A percentile compares a stretch with the other conserved stretches of the same genome.
Conservation (phyloP, 2,329 filamentous ascomycete genomes). For the Colletotrichum destructivum region DNA sequence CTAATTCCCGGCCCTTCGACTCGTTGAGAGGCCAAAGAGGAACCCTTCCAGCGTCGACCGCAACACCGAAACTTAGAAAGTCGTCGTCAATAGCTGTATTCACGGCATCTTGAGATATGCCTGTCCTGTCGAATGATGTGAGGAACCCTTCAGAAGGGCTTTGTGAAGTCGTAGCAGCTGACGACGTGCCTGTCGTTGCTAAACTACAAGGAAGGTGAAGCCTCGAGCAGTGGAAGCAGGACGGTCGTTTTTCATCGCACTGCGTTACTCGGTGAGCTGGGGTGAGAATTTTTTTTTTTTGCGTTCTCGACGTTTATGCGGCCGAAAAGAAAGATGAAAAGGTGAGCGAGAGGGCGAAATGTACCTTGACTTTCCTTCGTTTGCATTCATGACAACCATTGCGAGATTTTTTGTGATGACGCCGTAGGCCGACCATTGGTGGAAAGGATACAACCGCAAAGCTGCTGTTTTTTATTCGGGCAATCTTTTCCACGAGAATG, state of each 20-base stretch:
- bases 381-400: conserved; percentile 51
- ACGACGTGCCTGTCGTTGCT: background rate
- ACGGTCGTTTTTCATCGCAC: conserved; percentile 46
- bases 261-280: conserved; percentile 2
- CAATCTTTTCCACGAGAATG: background rate
- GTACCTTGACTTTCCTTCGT: conserved; percentile 51
- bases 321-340: background rate
- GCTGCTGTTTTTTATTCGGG: background rate
- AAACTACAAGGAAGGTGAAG: conserved; percentile 48
- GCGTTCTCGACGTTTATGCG: background rate
- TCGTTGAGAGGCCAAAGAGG: background rate
- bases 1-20: conserved; percentile 35
- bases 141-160: background rate
- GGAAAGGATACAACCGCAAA: background rate
- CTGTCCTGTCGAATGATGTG: background rate
- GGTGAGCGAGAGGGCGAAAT: conserved; percentile 10
- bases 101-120: background rate
- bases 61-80: background rate
- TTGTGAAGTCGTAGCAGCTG: background rate
- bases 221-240: conserved; percentile 49
- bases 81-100: background rate
- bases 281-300: background rate
- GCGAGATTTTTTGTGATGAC: background rate
- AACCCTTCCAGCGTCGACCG: background rate
- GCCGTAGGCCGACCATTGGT: background rate